Evolutionary conservation across 1,139 yeast genomes (phyloP), one percentile per base, ranked within the genome.

Genomic region (Yamadazyma friedrichii): DNA sequence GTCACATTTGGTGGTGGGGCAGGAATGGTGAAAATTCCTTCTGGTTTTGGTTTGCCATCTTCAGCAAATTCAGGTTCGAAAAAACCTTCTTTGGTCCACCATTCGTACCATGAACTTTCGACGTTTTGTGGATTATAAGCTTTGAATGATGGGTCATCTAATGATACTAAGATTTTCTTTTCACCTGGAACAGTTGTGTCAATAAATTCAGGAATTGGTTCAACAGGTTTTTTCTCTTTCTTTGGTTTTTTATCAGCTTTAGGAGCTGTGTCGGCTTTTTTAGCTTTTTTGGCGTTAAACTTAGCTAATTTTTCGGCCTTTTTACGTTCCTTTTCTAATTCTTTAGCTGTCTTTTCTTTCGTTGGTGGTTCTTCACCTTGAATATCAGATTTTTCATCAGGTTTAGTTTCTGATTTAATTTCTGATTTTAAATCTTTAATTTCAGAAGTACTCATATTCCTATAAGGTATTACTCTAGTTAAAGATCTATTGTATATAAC

Each of bases 1-100:
- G 99, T 93, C 51, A 94, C 96, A 61, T 93, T 93, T 59, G 98
- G 98, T 48, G 99, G 99, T 36, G 98, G 98, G 17, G 96, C 95
- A 32, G 98, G 98, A 55, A 93, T 88, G 49, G 87, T 78, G 66
- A 93, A 93, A 20, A 74, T 62, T 51, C 98, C 98, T 60, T 82
- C 91, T 33, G 93, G 84, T 62, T 84, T 85, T 51, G 80, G 59
- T 41, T 83, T 69, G 37, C 97, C 98, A 53, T 82, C 82, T 42
- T 69, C 77, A 36, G 84, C 76, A 53, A 85, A 81, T 62, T 87
- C 88, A 13, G 99, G 98, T 66, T 85, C 84, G 58, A 93, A 93
- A 55, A 79, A 82, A 15, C 94, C 95, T 63, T 87, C 77, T 58
- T 85, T 76, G 50, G 80, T 84, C 99, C 99, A 93, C 98, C 98